A percentile compares a stretch with the other conserved stretches of the same genome.
Conservation (phyloP, 768 basidiomycete genomes). For the Nidularia pulvinata region DNA sequence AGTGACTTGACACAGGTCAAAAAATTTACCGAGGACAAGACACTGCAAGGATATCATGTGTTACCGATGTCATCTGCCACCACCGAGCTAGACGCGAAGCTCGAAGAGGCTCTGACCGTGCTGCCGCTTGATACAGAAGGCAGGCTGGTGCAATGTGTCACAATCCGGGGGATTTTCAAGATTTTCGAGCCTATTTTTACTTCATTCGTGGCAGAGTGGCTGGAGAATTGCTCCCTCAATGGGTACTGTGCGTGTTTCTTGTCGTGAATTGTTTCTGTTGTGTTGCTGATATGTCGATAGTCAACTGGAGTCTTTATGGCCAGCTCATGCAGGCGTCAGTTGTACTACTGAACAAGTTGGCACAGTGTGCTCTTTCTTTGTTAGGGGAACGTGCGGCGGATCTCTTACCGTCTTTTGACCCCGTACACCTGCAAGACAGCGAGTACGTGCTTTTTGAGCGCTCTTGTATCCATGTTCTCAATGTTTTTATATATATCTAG, state of each 20-base stretch:
- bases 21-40: constrained; percentile 42
- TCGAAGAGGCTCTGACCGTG: constrained; percentile 36
- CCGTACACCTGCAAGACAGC: constrained; percentile 29
- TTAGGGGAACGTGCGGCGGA: constrained; percentile 25
- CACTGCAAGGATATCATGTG: constrained; percentile 36
- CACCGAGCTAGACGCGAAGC: constrained; percentile 58
- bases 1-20: constrained; percentile 35
- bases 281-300: constrained; percentile 25
- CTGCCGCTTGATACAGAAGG: constrained; percentile 58
- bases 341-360: constrained; percentile 35
- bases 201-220: constrained; percentile 43
- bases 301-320: constrained; percentile 56
- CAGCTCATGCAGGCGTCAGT: constrained; percentile 39
- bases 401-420: constrained; percentile 20
- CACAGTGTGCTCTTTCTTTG: constrained; percentile 22
- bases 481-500: too few species aligned
- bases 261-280: not conserved
- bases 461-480: constrained; percentile 5
- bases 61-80: constrained; percentile 50
- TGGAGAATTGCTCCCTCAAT: constrained; percentile 34
- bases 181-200: constrained; percentile 35
- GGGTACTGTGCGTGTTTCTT: constrained; percentile 43
- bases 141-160: constrained; percentile 44
- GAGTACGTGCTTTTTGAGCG: constrained; percentile 25
- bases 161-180: constrained; percentile 46